Conservation (phyloP, 768 basidiomycete species). For the Fomitopsis serialis region DNA sequence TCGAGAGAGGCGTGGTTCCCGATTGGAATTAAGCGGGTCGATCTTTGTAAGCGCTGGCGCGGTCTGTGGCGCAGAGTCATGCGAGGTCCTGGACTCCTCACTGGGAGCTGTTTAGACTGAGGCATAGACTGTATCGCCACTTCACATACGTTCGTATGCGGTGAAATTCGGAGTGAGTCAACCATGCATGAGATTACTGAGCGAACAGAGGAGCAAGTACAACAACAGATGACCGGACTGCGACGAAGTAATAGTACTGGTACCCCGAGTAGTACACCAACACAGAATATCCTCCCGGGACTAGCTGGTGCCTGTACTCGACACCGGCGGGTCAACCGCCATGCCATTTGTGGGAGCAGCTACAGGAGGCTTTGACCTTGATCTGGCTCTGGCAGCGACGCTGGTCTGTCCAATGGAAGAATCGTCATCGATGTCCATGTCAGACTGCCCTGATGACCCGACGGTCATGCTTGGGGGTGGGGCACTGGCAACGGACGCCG, state of each 20-base stretch:
- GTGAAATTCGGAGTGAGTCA: too few relatives aligned
- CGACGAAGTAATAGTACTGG: too few relatives aligned
- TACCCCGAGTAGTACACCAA: neutral
- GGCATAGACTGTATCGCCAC: too few relatives aligned
- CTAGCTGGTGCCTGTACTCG: neutral
- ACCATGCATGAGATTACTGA: constrained; percentile 16
- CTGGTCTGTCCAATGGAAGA: constrained; percentile 9
- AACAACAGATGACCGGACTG: neutral
- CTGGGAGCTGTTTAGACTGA: too few relatives aligned
- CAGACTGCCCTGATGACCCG: constrained; percentile 13
- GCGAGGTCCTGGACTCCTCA: too few relatives aligned
- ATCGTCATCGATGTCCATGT: constrained; percentile 32
- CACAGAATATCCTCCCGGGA: neutral
- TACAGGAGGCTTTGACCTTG: constrained; percentile 1
- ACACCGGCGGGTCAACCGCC: constrained; percentile 6
- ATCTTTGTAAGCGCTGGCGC: too few relatives aligned
- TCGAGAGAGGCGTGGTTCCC: too few relatives aligned
- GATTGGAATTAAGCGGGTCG: too few relatives aligned
- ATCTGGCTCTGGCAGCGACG: neutral
- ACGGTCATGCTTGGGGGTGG: neutral
- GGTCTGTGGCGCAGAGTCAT: too few relatives aligned
- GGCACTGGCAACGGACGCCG: constrained; percentile 28
- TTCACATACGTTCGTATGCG: too few relatives aligned
- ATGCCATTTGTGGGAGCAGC: neutral
- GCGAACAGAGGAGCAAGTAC: neutral